Percentiles rank a stretch among this genome's conserved stretches.
These are phyloP conservation scores for Bathelium albidoporum DNA, from an alignment of 495 filamentous ascomycete species.

Conservation along the genomic window DNA sequence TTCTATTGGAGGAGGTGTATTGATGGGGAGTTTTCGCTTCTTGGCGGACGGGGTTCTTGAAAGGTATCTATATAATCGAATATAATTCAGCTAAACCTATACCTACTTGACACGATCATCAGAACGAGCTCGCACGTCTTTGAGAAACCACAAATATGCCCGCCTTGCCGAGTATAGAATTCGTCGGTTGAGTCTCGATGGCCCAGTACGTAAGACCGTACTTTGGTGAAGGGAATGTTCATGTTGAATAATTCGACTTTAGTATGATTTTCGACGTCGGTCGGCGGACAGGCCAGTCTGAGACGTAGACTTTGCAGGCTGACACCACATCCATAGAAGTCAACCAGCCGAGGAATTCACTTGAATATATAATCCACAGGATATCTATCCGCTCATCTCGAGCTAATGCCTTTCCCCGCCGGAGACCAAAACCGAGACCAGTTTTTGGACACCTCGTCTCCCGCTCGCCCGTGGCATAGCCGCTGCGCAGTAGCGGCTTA, in stretches of 20 bases:
- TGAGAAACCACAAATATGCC: too few relatives aligned
- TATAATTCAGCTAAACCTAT: not conserved
- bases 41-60: not conserved
- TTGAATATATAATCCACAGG: not conserved
- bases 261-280: too few relatives aligned
- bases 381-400: not conserved
- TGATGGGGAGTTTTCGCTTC: not conserved
- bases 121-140: not conserved
- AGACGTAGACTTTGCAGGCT: too few relatives aligned
- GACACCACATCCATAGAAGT: too few relatives aligned
- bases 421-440: not conserved
- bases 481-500: not conserved
- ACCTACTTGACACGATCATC: not conserved
- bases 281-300: too few relatives aligned
- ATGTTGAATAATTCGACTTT: too few relatives aligned
- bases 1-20: not conserved
- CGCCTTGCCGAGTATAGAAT: too few relatives aligned
- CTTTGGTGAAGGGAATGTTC: too few relatives aligned
- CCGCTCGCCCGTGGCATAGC: not conserved
- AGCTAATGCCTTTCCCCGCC: not conserved
- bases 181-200: too few relatives aligned
- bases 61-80: not conserved
- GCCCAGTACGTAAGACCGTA: too few relatives aligned
- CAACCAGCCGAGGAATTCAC: not conserved
- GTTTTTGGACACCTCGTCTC: not conserved